phyloP scores from a whole-genome alignment of 1,284 basidiomycete species.

The Ganoderma lingzhi region DNA sequence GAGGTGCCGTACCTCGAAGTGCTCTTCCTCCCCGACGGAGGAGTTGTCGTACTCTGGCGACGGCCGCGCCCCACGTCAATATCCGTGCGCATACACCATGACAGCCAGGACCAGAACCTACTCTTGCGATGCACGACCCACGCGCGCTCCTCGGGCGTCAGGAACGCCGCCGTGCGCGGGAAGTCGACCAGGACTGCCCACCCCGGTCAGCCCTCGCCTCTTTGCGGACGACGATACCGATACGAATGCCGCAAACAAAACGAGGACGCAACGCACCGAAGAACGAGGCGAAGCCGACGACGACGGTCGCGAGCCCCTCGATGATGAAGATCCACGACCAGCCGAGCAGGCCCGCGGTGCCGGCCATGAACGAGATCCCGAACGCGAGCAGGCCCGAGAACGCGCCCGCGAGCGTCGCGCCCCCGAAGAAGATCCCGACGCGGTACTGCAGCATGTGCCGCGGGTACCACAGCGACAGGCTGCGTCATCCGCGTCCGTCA shows the following conservation, averaged over 20 bases:
- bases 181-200: constrained; percentile 67
- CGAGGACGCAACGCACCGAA: constrained; percentile 47
- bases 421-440: constrained; percentile 47
- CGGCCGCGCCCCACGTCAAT: background rate
- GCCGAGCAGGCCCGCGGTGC: constrained; percentile 47
- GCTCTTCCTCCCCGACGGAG: constrained; percentile 70
- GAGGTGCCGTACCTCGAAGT: constrained; percentile 61
- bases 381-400: constrained; percentile 52
- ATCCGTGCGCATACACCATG: constrained; percentile 18
- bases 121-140: constrained; percentile 72
- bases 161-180: constrained; percentile 61
- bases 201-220: constrained; percentile 23
- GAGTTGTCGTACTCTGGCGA: constrained; percentile 67
- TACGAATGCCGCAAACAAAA: too few species aligned
- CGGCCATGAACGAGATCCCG: constrained; percentile 53
- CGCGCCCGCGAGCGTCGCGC: constrained; percentile 45
- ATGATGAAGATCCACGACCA: constrained; percentile 62
- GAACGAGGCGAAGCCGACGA: constrained; percentile 57
- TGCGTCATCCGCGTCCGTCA: constrained; percentile 11
- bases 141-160: constrained; percentile 65
- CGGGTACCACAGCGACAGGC: constrained; percentile 46
- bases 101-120: constrained; percentile 31
- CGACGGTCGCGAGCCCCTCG: constrained; percentile 63
- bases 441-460: constrained; percentile 45
- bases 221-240: too few species aligned